phyloP scores from a whole-genome alignment of 805 yeast genomes.

The Yamadazyma paraphyllophila region DNA sequence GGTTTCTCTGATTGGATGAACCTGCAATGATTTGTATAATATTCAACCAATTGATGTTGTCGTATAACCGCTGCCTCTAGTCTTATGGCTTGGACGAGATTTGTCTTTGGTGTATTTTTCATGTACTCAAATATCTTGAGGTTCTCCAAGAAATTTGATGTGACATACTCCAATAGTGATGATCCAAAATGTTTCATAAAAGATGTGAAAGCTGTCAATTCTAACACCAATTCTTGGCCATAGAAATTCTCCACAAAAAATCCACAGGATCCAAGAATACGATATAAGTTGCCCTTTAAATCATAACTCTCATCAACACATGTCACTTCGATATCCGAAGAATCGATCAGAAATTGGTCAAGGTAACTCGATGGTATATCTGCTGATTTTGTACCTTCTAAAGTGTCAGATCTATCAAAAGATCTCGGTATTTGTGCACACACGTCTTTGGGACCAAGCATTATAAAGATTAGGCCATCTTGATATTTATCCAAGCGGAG shows the following conservation, averaged over 20 bases:
- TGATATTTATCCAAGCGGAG: conserved; percentile 20
- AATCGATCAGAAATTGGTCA: conserved; percentile 14
- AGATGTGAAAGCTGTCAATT: conserved; percentile 53
- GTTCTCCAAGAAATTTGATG: conserved; percentile 15
- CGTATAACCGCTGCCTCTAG: conserved; percentile 43
- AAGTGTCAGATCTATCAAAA: conserved; percentile 18
- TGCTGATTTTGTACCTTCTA: conserved; percentile 20
- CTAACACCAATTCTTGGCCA: conserved; percentile 20
- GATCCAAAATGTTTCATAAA: conserved; percentile 43
- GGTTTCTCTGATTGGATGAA: conserved; percentile 27
- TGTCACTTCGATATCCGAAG: conserved; percentile 14
- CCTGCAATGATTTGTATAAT: conserved; percentile 41
- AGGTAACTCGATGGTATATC: conserved; percentile 28
- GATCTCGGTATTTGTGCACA: conserved; percentile 23
- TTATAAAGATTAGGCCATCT: conserved; percentile 21
- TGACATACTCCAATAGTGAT: conserved; percentile 22
- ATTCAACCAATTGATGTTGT: conserved; percentile 48
- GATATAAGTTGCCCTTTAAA: conserved; percentile 17
- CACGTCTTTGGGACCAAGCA: conserved; percentile 25
- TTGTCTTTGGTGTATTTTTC: background rate
- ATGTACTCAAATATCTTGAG: conserved; percentile 12
- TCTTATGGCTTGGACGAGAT: conserved; percentile 6
- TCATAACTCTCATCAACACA: conserved; percentile 18
- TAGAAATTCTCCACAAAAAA: conserved; percentile 6
- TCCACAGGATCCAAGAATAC: conserved; percentile 30